Conservation (phyloP, 1,284 basidiomycete genomes). For the Sporisorium iseilematis-ciliati region DNA sequence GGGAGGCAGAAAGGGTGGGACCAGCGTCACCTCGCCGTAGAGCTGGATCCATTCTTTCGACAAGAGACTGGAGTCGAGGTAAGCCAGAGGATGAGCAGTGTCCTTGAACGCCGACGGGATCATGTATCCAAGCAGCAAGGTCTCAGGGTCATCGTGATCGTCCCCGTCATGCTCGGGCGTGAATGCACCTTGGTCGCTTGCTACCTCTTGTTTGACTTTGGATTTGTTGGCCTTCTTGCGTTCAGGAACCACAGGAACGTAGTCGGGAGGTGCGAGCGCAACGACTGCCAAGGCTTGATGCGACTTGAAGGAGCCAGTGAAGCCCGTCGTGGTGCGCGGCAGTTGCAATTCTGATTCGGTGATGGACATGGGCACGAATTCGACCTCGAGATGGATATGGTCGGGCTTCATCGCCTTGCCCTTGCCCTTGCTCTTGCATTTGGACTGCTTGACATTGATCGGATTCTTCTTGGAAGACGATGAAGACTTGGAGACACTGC, state of each 20-base stretch:
- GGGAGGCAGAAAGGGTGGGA: conserved; percentile 41
- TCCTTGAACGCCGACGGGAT: conserved; percentile 39
- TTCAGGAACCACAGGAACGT: neutral
- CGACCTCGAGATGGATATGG: conserved; percentile 39
- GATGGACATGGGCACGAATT: conserved; percentile 26
- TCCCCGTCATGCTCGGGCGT: neutral
- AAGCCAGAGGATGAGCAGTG: conserved; percentile 20
- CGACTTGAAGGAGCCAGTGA: neutral
- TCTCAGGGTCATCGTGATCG: conserved; percentile 15
- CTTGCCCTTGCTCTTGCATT: conserved; percentile 27
- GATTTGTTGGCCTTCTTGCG: neutral
- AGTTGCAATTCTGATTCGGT: conserved; percentile 1
- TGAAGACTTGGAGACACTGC: neutral
- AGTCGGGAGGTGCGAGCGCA: conserved; percentile 30
- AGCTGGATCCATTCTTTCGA: conserved; percentile 42
- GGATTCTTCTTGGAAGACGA: neutral
- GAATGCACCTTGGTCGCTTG: neutral
- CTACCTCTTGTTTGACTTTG: neutral
- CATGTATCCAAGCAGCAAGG: conserved; percentile 33
- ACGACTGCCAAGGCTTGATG: conserved; percentile 29
- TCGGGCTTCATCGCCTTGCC: conserved; percentile 16
- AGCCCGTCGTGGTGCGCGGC: conserved; percentile 7
- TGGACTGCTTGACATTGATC: neutral
- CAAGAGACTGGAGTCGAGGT: conserved; percentile 27
- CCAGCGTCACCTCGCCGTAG: conserved; percentile 46